phyloP scores from a whole-genome alignment of 805 yeast genomes.

The Schwanniomyces yamadae region DNA sequence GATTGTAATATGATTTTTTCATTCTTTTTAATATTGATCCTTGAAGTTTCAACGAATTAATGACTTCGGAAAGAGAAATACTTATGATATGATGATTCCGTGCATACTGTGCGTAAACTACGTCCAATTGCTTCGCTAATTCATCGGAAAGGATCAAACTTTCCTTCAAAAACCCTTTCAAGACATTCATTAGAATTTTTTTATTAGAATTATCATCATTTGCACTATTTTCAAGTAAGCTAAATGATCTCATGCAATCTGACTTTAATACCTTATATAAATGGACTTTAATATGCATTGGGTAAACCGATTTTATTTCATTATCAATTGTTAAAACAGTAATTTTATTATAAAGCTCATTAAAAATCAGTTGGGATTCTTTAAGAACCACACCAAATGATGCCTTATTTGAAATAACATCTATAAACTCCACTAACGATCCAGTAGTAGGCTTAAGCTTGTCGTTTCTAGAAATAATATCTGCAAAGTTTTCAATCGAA shows the following conservation, averaged over 20 bases:
- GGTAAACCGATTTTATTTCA: slow-evolving; percentile 23
- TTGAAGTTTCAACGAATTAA: slow-evolving; percentile 14
- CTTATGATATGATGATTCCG: slow-evolving; percentile 10
- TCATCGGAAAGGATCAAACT: slow-evolving; percentile 11
- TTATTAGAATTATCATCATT: slow-evolving; percentile 19
- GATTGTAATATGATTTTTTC: slow-evolving; percentile 23
- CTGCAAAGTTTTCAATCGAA: slow-evolving; percentile 4
- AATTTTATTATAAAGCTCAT: slow-evolving; percentile 29
- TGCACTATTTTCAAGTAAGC: slow-evolving; percentile 21
- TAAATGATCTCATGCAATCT: slow-evolving; percentile 15
- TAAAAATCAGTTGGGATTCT: slow-evolving; percentile 30
- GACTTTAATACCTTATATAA: slow-evolving; percentile 23
- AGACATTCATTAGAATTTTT: slow-evolving; percentile 15
- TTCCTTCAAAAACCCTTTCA: slow-evolving; percentile 25
- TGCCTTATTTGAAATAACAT: slow-evolving; percentile 13
- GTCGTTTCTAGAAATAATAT: slow-evolving; percentile 6
- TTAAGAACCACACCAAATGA: slow-evolving; percentile 39
- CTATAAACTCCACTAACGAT: slow-evolving; percentile 37
- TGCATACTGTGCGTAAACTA: slow-evolving; percentile 23
- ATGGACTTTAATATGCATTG: slow-evolving; percentile 31
- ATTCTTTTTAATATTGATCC: slow-evolving; percentile 9
- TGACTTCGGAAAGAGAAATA: slow-evolving; percentile 14
- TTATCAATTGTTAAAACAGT: slow-evolving; percentile 34
- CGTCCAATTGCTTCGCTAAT: slow-evolving; percentile 16
- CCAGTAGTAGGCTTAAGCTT: slow-evolving; percentile 27